These are phyloP conservation scores for Aureobasidium namibiae DNA, from an alignment of 2,329 filamentous ascomycete genomes.

Conservation along the genomic window DNA sequence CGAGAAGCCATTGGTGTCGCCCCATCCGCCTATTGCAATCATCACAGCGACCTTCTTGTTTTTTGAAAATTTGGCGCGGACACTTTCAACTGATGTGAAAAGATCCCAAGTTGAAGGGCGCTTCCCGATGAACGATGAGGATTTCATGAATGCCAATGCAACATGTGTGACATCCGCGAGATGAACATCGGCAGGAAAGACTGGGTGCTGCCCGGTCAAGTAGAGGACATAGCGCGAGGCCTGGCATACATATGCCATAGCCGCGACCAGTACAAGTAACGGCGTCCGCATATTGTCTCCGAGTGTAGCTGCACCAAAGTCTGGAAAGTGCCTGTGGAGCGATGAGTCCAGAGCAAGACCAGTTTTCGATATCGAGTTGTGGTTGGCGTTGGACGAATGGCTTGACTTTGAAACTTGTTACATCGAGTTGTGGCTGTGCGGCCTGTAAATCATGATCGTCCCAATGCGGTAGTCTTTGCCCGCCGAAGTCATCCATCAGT, in stretches of 20 bases:
- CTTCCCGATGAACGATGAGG: conserved; percentile 43
- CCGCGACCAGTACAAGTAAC: not conserved
- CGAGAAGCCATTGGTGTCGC: conserved; percentile 57
- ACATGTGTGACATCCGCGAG: conserved; percentile 47
- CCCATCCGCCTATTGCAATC: conserved; percentile 70
- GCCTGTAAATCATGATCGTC: not conserved
- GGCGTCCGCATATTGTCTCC: not conserved
- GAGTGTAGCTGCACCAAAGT: not conserved
- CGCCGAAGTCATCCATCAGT: not conserved
- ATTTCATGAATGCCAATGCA: conserved; percentile 50
- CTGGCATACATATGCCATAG: not conserved
- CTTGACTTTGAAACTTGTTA: not conserved
- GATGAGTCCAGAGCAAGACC: not conserved
- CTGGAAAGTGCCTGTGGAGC: not conserved
- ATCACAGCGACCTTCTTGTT: conserved; percentile 55
- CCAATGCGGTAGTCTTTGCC: not conserved
- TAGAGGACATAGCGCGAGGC: conserved; percentile 10
- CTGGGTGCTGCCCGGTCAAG: conserved; percentile 23
- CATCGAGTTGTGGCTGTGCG: not conserved
- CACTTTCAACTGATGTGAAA: conserved; percentile 43
- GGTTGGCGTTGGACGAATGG: not conserved
- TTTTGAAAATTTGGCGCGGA: conserved; percentile 45
- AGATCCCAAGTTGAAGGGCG: conserved; percentile 38
- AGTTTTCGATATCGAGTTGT: too few relatives aligned
- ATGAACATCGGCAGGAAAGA: conserved; percentile 25